phyloP scores from a whole-genome alignment of 768 basidiomycete genomes.

The Leccinum longicurvipes region DNA sequence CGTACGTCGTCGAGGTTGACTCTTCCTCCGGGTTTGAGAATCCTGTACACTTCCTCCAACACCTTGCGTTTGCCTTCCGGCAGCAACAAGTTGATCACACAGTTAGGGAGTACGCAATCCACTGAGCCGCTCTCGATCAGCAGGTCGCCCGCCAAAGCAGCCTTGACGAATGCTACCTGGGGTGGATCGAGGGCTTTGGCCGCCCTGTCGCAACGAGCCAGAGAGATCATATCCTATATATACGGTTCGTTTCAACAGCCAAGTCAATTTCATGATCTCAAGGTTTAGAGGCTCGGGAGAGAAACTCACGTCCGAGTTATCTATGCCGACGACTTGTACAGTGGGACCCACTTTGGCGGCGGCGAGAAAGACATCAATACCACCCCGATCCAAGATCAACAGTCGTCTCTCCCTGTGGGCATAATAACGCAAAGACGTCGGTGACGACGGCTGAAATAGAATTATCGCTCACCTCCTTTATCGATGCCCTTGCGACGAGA shows the following conservation, averaged over 20 bases:
- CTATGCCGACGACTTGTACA: slow-evolving; percentile 54
- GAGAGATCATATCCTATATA: slow-evolving; percentile 49
- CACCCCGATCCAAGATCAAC: slow-evolving; percentile 58
- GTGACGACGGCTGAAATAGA: not conserved
- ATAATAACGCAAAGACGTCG: not conserved
- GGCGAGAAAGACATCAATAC: slow-evolving; percentile 54
- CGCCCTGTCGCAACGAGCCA: slow-evolving; percentile 44
- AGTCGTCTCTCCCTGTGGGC: slow-evolving; percentile 50
- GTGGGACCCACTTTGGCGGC: slow-evolving; percentile 45
- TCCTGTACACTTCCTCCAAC: slow-evolving; percentile 45
- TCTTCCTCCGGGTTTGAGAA: slow-evolving; percentile 57
- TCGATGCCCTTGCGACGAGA: slow-evolving; percentile 43
- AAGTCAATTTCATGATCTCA: not conserved
- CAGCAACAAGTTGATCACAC: slow-evolving; percentile 52
- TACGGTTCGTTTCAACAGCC: not conserved
- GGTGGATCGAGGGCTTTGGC: slow-evolving; percentile 43
- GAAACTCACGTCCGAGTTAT: slow-evolving; percentile 43
- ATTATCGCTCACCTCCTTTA: slow-evolving; percentile 39
- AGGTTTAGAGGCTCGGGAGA: not conserved
- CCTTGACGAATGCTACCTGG: slow-evolving; percentile 47
- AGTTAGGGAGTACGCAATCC: slow-evolving; percentile 58
- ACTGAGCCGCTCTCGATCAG: slow-evolving; percentile 48
- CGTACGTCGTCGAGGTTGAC: slow-evolving; percentile 50
- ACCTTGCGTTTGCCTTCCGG: slow-evolving; percentile 38
- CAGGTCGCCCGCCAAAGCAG: slow-evolving; percentile 39